Percentiles rank a stretch among this genome's conserved stretches.
Evolutionary conservation across 495 filamentous ascomycete species (phyloP).

Genomic region (Talaromyces stipitatus): DNA sequence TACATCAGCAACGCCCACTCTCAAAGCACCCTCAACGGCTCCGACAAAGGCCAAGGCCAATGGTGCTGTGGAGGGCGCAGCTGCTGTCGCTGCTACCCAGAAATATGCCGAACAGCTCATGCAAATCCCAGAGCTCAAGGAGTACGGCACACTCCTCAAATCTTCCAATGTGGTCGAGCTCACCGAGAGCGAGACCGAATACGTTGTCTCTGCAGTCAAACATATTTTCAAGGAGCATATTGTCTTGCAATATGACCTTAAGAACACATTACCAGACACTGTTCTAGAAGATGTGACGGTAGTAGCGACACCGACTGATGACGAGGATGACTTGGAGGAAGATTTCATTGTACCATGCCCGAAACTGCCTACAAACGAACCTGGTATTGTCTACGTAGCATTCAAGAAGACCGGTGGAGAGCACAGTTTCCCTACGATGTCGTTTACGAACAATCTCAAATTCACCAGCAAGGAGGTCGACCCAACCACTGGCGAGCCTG

Average conservation of each 20-base stretch:
- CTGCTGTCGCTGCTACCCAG: conserved; percentile 69
- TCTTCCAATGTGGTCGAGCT: conserved; percentile 81
- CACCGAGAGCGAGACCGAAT: conserved; percentile 95
- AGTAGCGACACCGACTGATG: conserved; percentile 73
- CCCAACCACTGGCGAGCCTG: conserved; percentile 85
- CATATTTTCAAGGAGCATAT: conserved; percentile 96
- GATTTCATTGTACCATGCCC: conserved; percentile 89
- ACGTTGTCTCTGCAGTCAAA: conserved; percentile 88
- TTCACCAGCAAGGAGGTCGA: conserved; percentile 98
- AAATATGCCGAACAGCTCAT: conserved; percentile 83
- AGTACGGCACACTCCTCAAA: conserved; percentile 83
- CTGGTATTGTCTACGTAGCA: conserved; percentile 88
- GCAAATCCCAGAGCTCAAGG: conserved; percentile 79
- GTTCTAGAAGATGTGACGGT: conserved; percentile 88
- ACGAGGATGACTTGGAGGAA: conserved; percentile 64
- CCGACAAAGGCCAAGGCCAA: conserved; percentile 64
- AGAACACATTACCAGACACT: conserved; percentile 90
- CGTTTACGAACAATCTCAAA: conserved; percentile 88
- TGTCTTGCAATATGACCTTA: conserved; percentile 94
- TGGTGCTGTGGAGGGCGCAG: conserved; percentile 62
- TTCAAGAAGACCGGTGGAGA: conserved; percentile 78
- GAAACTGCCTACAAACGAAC: conserved; percentile 70
- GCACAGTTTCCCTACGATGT: conserved; percentile 58
- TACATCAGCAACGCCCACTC: conserved; percentile 81
- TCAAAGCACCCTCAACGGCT: conserved; percentile 84